These are phyloP conservation scores for Trematosphaeria pertusa DNA, from an alignment of 2,329 filamentous ascomycete genomes.

Conservation along the genomic window DNA sequence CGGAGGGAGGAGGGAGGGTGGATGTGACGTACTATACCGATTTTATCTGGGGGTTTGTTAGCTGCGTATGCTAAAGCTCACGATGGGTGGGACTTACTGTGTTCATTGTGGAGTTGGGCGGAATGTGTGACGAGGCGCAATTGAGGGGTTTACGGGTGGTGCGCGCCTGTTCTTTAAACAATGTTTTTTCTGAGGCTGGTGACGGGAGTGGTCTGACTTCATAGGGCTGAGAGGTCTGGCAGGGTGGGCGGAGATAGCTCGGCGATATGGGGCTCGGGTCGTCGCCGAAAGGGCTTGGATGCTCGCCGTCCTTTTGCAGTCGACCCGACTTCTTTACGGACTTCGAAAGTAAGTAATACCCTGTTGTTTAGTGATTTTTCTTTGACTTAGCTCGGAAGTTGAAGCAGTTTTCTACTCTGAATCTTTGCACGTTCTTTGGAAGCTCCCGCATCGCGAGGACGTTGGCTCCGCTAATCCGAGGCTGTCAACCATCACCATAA, in stretches of 20 bases:
- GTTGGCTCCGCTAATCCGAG: too few species aligned
- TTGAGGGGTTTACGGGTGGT: slow-evolving; percentile 11
- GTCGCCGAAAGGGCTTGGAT: too few species aligned
- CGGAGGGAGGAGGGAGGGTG: slow-evolving; percentile 4
- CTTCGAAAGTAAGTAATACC: too few species aligned
- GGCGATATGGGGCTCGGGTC: too few species aligned
- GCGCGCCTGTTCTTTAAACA: slow-evolving; percentile 6
- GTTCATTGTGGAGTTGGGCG: slow-evolving; percentile 52
- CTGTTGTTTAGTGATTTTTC: too few species aligned
- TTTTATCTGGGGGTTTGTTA: slow-evolving; percentile 56
- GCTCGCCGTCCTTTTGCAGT: too few species aligned
- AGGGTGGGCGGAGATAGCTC: slow-evolving; percentile 14
- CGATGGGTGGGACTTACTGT: slow-evolving; percentile 55
- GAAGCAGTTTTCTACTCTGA: too few species aligned
- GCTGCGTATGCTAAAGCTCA: background rate
- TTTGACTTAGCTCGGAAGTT: too few species aligned
- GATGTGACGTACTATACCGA: slow-evolving; percentile 64
- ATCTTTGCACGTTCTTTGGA: too few species aligned
- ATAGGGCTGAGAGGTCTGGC: slow-evolving; percentile 7
- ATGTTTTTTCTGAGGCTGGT: slow-evolving; percentile 23
- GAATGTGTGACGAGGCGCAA: slow-evolving; percentile 1
- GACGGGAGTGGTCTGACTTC: slow-evolving; percentile 42
- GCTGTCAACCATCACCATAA: too few species aligned
- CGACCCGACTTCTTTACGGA: too few species aligned
- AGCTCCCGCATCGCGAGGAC: too few species aligned